These are phyloP conservation scores for Mortierella sp. DNA, from an alignment of 371 early-diverging fungal genomes.

Conservation along the genomic window DNA sequence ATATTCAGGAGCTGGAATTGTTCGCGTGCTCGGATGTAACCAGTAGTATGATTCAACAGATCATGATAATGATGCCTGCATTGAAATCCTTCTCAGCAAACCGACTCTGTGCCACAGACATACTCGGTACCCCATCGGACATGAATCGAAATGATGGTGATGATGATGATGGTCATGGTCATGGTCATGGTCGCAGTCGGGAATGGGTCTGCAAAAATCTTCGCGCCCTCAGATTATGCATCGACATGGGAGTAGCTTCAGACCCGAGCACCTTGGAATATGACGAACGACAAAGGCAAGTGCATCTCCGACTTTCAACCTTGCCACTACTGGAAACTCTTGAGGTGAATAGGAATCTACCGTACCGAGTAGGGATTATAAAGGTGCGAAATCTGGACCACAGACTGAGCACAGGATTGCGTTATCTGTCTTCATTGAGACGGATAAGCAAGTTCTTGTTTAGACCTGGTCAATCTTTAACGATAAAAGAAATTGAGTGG, in stretches of 20 bases:
- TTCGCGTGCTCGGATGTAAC: slow-evolving; percentile 1
- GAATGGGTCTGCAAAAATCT: background rate
- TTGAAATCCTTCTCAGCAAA: background rate
- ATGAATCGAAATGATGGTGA: background rate
- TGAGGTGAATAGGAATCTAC: background rate
- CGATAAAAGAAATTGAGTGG: slow-evolving; percentile 1
- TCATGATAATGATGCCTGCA: background rate
- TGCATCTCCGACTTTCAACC: background rate
- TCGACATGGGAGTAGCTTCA: background rate
- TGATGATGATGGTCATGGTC: background rate
- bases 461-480: background rate
- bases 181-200: background rate
- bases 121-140: background rate
- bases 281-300: background rate
- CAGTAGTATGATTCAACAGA: background rate
- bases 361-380: background rate
- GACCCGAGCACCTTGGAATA: background rate
- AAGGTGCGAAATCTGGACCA: slow-evolving; percentile 2
- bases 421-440: background rate
- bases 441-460: background rate
- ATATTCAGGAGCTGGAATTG: slow-evolving; percentile 2
- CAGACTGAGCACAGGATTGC: background rate
- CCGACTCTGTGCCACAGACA: background rate
- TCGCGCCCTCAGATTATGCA: background rate
- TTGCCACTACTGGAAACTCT: background rate